These are phyloP conservation scores for Aspergillus intermedius DNA, from an alignment of 2,329 filamentous ascomycete genomes.

Conservation along the genomic window DNA sequence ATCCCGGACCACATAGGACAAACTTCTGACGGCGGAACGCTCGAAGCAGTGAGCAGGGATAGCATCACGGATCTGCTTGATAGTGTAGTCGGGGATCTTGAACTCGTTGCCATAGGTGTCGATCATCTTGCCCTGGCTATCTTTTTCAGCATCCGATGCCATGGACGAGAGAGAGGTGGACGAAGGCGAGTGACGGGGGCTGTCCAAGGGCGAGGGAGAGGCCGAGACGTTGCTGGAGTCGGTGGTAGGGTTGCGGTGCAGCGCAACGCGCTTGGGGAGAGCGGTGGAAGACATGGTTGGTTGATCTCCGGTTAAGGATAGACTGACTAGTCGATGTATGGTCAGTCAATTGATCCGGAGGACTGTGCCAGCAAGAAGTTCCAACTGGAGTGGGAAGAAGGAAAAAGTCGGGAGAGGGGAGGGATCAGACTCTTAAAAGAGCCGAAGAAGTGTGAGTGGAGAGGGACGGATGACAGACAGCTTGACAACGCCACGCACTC, in stretches of 20 bases:
- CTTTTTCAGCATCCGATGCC: slow-evolving; percentile 58
- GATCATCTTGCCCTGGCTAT: slow-evolving; percentile 52
- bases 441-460: not conserved
- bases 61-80: slow-evolving; percentile 94
- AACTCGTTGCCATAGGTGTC: slow-evolving; percentile 96
- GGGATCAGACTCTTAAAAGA: not conserved
- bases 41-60: slow-evolving; percentile 97
- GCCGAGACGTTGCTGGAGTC: slow-evolving; percentile 50
- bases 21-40: slow-evolving; percentile 67
- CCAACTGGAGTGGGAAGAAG: slow-evolving; percentile 2
- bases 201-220: slow-evolving; percentile 56
- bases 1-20: slow-evolving; percentile 81
- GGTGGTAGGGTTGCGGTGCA: slow-evolving; percentile 48
- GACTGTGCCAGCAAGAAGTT: not conserved
- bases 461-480: slow-evolving; percentile 1
- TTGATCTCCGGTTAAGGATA: not conserved
- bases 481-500: not conserved
- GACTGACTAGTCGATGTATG: not conserved
- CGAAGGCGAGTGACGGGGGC: slow-evolving; percentile 61
- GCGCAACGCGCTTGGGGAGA: slow-evolving; percentile 40
- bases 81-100: slow-evolving; percentile 87
- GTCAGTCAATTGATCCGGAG: not conserved
- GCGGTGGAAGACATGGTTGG: slow-evolving; percentile 46
- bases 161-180: slow-evolving; percentile 90
- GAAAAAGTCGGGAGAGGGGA: slow-evolving; percentile 1